Base-by-base conservation (phyloP, 106 monocot species). In the Dactylorhiza incarnata region DNA sequence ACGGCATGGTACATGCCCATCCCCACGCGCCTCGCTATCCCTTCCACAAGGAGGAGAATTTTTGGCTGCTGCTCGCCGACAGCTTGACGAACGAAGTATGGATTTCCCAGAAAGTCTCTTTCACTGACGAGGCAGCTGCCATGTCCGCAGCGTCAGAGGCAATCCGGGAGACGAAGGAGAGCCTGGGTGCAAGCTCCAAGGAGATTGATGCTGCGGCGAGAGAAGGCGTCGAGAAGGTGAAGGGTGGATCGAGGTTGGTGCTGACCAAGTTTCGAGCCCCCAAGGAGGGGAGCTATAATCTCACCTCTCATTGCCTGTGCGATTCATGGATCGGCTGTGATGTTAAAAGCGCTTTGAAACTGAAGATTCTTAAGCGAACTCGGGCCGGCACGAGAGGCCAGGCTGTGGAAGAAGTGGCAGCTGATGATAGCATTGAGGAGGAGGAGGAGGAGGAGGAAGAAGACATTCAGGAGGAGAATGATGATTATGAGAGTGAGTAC, bases 291-390 rank as follows among this genome's bases (percentile, higher is more conserved):
- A 90, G n/a, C 45, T 90, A 87, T 59, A 87, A 81, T 19, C 78
- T 90, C 16, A 66, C 67, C 20, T 71, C 78, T 17, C 79, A 85
- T 67, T 86, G 86, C 62, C 51, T 90, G 44, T 90, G 86, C 66
- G 89, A 90, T 77, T 14, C 86, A 6, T 90, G 90, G 90, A 87
- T 90, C 62, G 85, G 90, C 52, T 87, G 90, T 37, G 90, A 90
- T 61, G 67, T 9, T 73, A 87, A 87, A 70, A 78, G 72, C 8
- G 56, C 74, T 23, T 46, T 90, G 73, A 84, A 73, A 19, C 24
- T 90, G 5, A 79, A 85, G 69, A 80, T 90, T 8, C 37, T 78
- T 48, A 84, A 83, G 49, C 73, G 74, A 46, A 83, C 48, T 23
- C 49, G 80, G 22, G 67, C 78, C 20, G 79, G 82, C 48, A 81